Evolutionary conservation across 345 rosid species (phyloP).

Genomic region (Sisymbrium altissimum): DNA sequence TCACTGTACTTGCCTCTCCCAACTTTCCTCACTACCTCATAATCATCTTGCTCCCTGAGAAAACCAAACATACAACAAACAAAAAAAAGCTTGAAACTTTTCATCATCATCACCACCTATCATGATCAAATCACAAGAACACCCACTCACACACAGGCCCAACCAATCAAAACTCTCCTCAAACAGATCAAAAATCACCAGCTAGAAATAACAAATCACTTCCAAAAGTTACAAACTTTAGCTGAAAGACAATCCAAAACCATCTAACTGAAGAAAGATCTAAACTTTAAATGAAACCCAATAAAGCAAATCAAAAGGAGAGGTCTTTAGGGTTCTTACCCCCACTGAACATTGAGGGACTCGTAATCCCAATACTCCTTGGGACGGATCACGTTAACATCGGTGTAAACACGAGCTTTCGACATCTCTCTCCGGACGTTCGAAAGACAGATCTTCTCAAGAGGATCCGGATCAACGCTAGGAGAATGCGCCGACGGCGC

Average conservation of each 20-base stretch:
- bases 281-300: neutral
- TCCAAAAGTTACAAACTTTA: neutral
- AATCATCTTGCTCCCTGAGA: conserved; percentile 76
- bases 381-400: conserved; percentile 79
- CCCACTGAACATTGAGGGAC: conserved; percentile 81
- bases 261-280: too few relatives aligned
- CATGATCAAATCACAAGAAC: neutral
- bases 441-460: conserved; percentile 28
- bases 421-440: conserved; percentile 54
- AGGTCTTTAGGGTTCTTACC: conserved; percentile 39
- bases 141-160: neutral
- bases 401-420: conserved; percentile 83
- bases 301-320: neutral
- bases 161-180: neutral
- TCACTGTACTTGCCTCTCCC: conserved; percentile 90
- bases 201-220: neutral
- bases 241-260: neutral
- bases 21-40: conserved; percentile 83
- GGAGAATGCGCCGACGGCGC: conserved; percentile 50
- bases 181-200: neutral
- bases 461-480: too few relatives aligned
- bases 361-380: conserved; percentile 98
- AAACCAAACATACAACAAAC: conserved; percentile 2
- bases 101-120: neutral
- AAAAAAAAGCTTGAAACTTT: conserved; percentile 13